Percentiles rank a stretch among this genome's conserved stretches.
Evolutionary conservation across 1,284 basidiomycete species (phyloP).

Genomic region (Marasmius sp.): DNA sequence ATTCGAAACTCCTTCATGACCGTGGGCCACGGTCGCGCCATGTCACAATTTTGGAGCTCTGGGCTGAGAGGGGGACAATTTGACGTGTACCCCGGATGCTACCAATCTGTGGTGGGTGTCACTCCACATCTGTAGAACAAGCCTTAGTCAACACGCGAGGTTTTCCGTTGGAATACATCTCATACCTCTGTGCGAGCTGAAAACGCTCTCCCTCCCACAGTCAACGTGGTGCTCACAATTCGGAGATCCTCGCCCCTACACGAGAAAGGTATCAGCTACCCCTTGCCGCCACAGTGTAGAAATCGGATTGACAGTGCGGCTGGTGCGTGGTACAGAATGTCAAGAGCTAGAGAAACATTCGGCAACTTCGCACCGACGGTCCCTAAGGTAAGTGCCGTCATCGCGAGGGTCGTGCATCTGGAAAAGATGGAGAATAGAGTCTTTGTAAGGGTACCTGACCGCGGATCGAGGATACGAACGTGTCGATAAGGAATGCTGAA

Average conservation of each 20-base stretch:
- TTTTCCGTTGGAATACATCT: background rate
- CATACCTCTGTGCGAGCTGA: conserved; percentile 1
- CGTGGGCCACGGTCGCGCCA: too few species aligned
- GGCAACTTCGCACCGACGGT: background rate
- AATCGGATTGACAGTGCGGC: background rate
- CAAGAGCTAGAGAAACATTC: background rate
- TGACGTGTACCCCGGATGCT: conserved; percentile 9
- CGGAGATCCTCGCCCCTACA: conserved; percentile 1
- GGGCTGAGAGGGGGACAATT: conserved; percentile 4
- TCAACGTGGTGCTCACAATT: conserved; percentile 2
- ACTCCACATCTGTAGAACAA: conserved; percentile 10
- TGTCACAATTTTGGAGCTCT: background rate
- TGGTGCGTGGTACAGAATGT: background rate
- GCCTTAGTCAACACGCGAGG: background rate
- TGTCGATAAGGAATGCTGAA: background rate
- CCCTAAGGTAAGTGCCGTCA: background rate
- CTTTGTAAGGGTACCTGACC: background rate
- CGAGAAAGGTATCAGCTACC: background rate
- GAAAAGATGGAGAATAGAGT: background rate
- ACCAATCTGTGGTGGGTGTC: conserved; percentile 8
- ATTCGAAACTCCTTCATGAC: too few species aligned
- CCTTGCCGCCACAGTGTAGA: background rate
- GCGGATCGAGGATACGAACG: background rate
- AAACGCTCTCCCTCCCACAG: background rate
- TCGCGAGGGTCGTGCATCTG: background rate